Conservation (phyloP, 129 eudicot species). For the Saposhnikovia divaricata region DNA sequence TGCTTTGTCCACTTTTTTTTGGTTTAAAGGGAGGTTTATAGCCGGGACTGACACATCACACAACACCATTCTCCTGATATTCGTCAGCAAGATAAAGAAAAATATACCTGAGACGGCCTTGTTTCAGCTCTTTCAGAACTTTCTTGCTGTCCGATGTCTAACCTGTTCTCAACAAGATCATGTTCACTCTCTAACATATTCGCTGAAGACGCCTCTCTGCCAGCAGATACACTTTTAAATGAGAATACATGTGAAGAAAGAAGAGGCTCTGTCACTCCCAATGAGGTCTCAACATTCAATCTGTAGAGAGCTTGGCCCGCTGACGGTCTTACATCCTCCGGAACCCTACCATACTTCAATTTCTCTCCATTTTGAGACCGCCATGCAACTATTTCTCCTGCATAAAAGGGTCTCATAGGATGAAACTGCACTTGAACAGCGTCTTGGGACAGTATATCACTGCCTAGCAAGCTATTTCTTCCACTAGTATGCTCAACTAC, state of each 20-base stretch:
- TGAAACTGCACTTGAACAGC: slow-evolving; percentile 86
- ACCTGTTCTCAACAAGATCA: slow-evolving; percentile 20
- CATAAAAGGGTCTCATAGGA: slow-evolving; percentile 91
- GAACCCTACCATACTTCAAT: slow-evolving; percentile 89
- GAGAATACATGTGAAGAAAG: slow-evolving; percentile 94
- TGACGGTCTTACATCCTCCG: slow-evolving; percentile 81
- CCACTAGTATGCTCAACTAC: slow-evolving; percentile 31
- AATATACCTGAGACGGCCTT: slow-evolving; percentile 47
- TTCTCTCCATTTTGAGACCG: slow-evolving; percentile 85
- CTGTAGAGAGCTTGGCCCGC: slow-evolving; percentile 96
- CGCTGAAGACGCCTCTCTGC: slow-evolving; percentile 42
- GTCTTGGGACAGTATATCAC: slow-evolving; percentile 85
- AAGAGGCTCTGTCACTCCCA: slow-evolving; percentile 57
- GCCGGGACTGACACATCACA: background rate
- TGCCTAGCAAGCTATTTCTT: slow-evolving; percentile 49
- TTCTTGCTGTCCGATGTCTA: slow-evolving; percentile 37
- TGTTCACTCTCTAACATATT: slow-evolving; percentile 23
- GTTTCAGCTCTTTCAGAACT: slow-evolving; percentile 32
- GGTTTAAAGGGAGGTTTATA: background rate
- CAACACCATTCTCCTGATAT: background rate
- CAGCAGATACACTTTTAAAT: slow-evolving; percentile 58
- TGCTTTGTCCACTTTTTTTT: background rate
- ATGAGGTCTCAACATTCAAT: slow-evolving; percentile 60
- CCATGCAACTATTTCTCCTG: slow-evolving; percentile 97
- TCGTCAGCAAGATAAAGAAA: background rate